phyloP scores from a whole-genome alignment of 768 basidiomycete genomes.

The Lyophyllum shimeji region DNA sequence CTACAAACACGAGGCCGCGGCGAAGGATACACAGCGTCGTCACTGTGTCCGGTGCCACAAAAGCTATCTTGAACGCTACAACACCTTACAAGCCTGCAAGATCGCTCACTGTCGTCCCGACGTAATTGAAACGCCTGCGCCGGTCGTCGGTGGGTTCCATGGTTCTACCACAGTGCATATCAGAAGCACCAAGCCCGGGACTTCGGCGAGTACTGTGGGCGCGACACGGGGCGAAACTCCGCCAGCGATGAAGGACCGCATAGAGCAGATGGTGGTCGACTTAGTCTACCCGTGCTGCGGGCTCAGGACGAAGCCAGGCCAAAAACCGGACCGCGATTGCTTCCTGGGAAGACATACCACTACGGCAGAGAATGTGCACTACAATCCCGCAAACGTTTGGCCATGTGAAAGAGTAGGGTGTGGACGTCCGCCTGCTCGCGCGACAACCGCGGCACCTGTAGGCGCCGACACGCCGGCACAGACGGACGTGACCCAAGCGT shows the following conservation, averaged over 20 bases:
- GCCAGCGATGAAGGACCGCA: neutral
- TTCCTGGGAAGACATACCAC: neutral
- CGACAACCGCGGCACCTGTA: neutral
- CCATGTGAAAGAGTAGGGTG: neutral
- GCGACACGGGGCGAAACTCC: neutral
- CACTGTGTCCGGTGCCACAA: neutral
- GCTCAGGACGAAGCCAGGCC: neutral
- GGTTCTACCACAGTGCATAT: neutral
- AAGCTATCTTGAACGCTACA: neutral
- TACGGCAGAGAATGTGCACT: neutral
- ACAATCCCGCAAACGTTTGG: neutral
- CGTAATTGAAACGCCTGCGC: neutral
- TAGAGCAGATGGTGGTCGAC: neutral
- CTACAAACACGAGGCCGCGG: neutral
- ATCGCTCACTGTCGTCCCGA: neutral
- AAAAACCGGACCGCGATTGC: neutral
- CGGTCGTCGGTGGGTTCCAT: neutral
- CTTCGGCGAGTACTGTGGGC: no score
- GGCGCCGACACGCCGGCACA: neutral
- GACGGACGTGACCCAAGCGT: no score
- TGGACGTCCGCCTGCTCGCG: neutral
- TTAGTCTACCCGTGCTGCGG: neutral
- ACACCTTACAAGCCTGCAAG: neutral
- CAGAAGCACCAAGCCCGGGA: neutral
- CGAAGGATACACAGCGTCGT: neutral